Conservation (phyloP, 768 basidiomycete genomes). For the Boletus sp. region DNA sequence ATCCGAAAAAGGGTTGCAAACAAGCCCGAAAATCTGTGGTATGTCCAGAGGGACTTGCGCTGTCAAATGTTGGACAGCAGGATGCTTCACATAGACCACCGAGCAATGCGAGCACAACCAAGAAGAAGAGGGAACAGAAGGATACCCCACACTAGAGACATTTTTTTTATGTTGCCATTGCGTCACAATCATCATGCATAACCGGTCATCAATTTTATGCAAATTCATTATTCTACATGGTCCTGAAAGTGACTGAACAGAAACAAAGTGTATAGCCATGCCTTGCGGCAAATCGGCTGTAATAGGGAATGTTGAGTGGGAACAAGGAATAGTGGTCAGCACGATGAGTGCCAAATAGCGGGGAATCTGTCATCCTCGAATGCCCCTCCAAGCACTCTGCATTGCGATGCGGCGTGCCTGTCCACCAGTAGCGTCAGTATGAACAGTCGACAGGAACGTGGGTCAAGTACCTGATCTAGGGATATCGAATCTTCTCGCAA, state of each 20-base stretch:
- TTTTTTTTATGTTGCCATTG: not conserved
- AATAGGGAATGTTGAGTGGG: constrained; percentile 5
- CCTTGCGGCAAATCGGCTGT: constrained; percentile 9
- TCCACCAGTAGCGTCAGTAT: constrained; percentile 6
- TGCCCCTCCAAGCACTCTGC: constrained; percentile 86
- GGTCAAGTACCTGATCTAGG: constrained; percentile 74
- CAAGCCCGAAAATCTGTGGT: constrained; percentile 6
- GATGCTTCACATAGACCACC: not conserved
- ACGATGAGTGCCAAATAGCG: constrained; percentile 3
- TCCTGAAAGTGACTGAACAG: constrained; percentile 14
- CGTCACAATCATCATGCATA: constrained; percentile 1
- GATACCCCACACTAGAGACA: constrained; percentile 12
- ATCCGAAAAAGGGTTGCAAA: constrained; percentile 7
- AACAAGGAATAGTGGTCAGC: not conserved
- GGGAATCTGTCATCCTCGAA: constrained; percentile 43
- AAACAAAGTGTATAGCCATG: constrained; percentile 10
- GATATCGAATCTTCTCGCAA: constrained; percentile 83
- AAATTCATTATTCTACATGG: constrained; percentile 27
- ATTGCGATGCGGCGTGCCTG: constrained; percentile 82
- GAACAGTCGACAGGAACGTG: not conserved
- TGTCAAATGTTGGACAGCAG: constrained; percentile 2
- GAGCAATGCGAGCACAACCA: not conserved
- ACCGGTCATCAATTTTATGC: constrained; percentile 8
- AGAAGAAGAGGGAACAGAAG: constrained; percentile 24
- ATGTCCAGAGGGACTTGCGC: not conserved